A percentile compares a stretch with the other conserved stretches of the same genome.
Conservation (phyloP, 306 rosid species). For the Hippophae rhamnoides region DNA sequence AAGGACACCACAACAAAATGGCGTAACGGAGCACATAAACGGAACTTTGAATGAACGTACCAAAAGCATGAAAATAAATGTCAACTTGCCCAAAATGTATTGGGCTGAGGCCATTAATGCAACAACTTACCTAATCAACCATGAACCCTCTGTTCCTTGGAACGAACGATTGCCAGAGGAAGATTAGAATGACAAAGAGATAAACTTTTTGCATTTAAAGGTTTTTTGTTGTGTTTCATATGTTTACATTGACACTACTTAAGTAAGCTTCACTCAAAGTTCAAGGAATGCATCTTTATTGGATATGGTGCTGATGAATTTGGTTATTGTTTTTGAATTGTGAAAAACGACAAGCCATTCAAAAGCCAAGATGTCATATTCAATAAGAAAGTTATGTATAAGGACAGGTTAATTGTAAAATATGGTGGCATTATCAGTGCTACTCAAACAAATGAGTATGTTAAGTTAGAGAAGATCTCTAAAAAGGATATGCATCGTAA, state of each 20-base stretch:
- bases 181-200: neutral
- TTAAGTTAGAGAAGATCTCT: neutral
- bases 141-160: neutral
- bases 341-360: neutral
- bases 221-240: neutral
- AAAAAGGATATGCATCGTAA: too few relatives aligned
- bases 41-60: neutral
- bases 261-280: neutral
- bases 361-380: neutral
- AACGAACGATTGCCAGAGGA: neutral
- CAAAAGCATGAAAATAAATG: neutral
- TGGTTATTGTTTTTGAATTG: neutral
- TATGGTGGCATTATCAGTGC: too few relatives aligned
- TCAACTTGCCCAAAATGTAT: neutral
- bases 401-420: neutral
- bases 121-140: neutral
- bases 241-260: neutral
- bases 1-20: neutral
- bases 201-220: too few relatives aligned
- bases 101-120: neutral
- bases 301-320: neutral
- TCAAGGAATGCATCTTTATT: neutral
- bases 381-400: neutral
- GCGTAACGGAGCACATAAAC: neutral
- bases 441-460: neutral